Conservation (phyloP, 805 yeast genomes). For the Metschnikowia arizonensis region DNA sequence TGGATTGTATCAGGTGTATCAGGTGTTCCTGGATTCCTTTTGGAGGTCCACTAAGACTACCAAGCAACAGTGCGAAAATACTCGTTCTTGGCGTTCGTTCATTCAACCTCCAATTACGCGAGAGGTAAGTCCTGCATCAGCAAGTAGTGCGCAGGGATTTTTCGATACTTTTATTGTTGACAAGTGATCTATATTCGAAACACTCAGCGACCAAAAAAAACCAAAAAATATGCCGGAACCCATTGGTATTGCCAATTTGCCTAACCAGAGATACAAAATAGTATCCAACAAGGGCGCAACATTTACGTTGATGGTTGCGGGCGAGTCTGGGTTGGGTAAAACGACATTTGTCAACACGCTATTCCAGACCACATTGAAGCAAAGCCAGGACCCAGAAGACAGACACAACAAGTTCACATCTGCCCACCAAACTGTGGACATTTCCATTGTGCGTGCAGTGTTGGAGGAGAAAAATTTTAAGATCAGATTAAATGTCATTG, state of each 20-base stretch:
- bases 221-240: conserved; percentile 44
- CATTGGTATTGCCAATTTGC: conserved; percentile 68
- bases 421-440: conserved; percentile 65
- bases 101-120: not conserved
- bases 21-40: no score
- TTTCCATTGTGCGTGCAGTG: conserved; percentile 73
- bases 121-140: conserved; percentile 6
- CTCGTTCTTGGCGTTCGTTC: conserved; percentile 2
- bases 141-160: conserved; percentile 4
- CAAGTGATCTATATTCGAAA: not conserved
- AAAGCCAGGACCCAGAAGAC: conserved; percentile 50
- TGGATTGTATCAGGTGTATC: no score
- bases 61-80: not conserved
- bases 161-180: conserved; percentile 6
- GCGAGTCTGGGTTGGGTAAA: conserved; percentile 90
- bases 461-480: conserved; percentile 81
- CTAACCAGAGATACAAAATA: conserved; percentile 73
- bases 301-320: conserved; percentile 81
- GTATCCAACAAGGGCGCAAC: conserved; percentile 72
- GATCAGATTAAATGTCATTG: conserved; percentile 74
- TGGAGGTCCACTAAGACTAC: not conserved
- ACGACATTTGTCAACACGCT: conserved; percentile 86
- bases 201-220: conserved; percentile 2
- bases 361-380: conserved; percentile 69
- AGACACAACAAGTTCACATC: conserved; percentile 54